Base-by-base conservation (phyloP, 176 grass and related monocot genomes). In the barley (Hordeum vulgare) region DNA sequence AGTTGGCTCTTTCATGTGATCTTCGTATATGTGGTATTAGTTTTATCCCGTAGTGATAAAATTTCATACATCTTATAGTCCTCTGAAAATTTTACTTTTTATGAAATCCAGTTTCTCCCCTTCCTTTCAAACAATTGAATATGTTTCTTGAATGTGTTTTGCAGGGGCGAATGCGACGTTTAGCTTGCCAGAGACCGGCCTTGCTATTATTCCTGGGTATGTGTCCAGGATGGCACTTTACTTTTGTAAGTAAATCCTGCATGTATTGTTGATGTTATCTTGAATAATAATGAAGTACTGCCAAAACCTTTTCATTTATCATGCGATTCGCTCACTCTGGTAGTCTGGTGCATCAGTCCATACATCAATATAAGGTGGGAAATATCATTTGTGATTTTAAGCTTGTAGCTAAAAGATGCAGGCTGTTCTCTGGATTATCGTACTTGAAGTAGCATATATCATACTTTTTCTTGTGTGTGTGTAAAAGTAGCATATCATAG, bases 121-220 rank as follows among this genome's bases (percentile, higher is more conserved):
- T 21, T 83, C 57, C 2, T 67, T 66, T 49, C 10, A 79, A 56
- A 54, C 14, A 58, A 8, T 53, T 71, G 66, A 77, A 61, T 37
- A 3, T 0, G 15, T 84, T 58, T 57, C 62, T 23, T 67, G 0
- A 3, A 74, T 62, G 54, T 85, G 31, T 45, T 85, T 85, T 72
- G 20, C 42, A 99, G 93, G 91, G 64, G 71, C 86, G 65, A 87
- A 76, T 77, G 93, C 91, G 28, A 96, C 88, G 75, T 99, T 99
- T 85, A 87, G 96, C 69, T 84, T 96, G 85, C 96, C 89, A 61
- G 96, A 99, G 65, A 96, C 93, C 63, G 91, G 96, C 61, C 93
- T 99, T 89, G 93, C 91, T 81, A 96, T 99, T 85, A 99, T 99
- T 72, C 93, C 96, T 68, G 91, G 96, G 91, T 99, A 99, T 44